Evolutionary conservation across 768 basidiomycete genomes (phyloP), one percentile per base, ranked within the genome.

Genomic region (Steccherinum ochraceum): DNA sequence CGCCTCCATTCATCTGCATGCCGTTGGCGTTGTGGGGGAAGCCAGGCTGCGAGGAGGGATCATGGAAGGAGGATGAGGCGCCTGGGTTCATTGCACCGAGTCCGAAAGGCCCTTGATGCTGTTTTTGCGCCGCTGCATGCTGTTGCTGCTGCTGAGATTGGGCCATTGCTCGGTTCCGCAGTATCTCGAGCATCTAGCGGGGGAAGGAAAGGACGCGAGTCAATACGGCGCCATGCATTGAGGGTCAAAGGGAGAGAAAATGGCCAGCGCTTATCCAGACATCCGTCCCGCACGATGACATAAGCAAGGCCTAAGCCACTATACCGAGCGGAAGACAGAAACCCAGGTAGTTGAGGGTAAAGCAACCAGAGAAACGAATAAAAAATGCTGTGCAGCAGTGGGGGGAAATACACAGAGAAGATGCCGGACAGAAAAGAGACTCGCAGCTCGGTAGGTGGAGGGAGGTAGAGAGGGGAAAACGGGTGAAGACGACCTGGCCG

Each of bases 391-490:
- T 24, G 12, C 21, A 10, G 30, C 5, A 5, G 24, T 7, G 2
- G 44, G 16, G 16, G 16, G 24, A 35, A 2, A 35, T 10, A 43
- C 4, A 44, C 12, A 41, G 21, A 4, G 24, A 45, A 40, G 35
- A 46, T 51, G 27, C 21, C 50, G 46, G 16, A 40, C 51, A 58
- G 46, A 57, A 58, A 56, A 50, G 56, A 43, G 49, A 50, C 26
- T 47, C 49, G 48, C 49, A n/a, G 11, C 35, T 5, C 16, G 10
- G 41, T 18, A 18, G n/a, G 18, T 10, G 41, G 10, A 45, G 39
- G 27, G 40, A 45, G 47, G 49, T 24, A 24, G n/a, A 45, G 18
- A 51, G 50, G 26, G 26, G 20, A 44, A 18, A 44, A 19, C 23
- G 23, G 18, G 42, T 3, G 13, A 49, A 41, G 13, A 23, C n/a